Base-by-base conservation (phyloP, 305 asterid genomes). In the Fraxinus dipetala region DNA sequence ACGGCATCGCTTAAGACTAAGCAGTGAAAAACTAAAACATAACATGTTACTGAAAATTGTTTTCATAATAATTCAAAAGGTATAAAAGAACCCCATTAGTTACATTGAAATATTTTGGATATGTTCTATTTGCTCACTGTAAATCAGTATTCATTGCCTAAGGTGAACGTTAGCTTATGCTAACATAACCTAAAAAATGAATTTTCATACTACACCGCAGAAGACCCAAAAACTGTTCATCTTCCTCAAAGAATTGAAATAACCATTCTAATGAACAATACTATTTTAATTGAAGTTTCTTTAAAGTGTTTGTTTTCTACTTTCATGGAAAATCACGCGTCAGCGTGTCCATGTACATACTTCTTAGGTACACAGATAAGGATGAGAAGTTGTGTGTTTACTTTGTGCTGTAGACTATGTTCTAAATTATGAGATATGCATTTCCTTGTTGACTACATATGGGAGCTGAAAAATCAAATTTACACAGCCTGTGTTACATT, bases 401-500 rank as follows among this genome's bases (percentile, higher is more conserved):
- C 18, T 51, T 2, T 54, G 65, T 54, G 61, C 61, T n/a, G 65
- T 69, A 30, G 75, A 69, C 9, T 13, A 11, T 28, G 38, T 30
- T 69, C 6, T 63, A 24, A 69, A 67, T 67, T 65, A 11, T 67
- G 74, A 26, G 35, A 67, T 28, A 3, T 11, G 7, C 38, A 10
- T 65, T 28, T 67, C 13, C 35, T 65, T 61, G 16, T 65, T 28
- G 36, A 67, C n/a, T 67, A 28, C 3, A 13, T 11, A 4, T 74
- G 72, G 85, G 36, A 81, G 56, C 73, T 56, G 73, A 73, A 79
- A 35, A 48, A 24, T 80, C 31, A 28, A 36, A 80, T 20, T 35
- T 69, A 3, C 54, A n/a, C 36, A 13, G 24, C 75, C 30, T 30
- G 51, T 74, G 54, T 83, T 81, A 67, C 54, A 45, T 43, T 45